phyloP scores from a whole-genome alignment of 441 rosid species.

The Pelargonium cotyledonis region DNA sequence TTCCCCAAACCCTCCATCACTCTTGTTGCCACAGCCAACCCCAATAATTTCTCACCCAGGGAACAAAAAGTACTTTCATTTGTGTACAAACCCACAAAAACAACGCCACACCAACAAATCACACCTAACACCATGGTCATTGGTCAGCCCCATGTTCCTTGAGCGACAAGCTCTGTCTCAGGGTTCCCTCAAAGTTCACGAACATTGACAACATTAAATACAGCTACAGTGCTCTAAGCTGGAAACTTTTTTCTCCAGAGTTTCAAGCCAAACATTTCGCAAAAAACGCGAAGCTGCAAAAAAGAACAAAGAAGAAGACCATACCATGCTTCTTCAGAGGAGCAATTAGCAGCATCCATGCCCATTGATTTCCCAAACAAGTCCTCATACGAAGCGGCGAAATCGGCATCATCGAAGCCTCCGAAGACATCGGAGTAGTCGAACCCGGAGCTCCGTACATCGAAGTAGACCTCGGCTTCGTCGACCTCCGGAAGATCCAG shows the following conservation, averaged over 20 bases:
- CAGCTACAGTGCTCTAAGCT: not conserved
- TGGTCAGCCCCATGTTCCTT: not conserved
- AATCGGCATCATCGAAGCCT: conserved; percentile 47
- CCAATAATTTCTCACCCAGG: too few relatives aligned
- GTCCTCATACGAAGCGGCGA: conserved; percentile 60
- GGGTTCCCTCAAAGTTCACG: not conserved
- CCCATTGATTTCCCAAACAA: conserved; percentile 39
- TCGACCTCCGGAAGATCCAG: conserved; percentile 68
- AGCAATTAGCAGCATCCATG: conserved; percentile 28
- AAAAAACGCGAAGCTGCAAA: too few relatives aligned
- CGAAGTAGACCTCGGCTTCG: conserved; percentile 47
- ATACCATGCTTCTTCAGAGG: conserved; percentile 71
- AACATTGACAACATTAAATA: not conserved
- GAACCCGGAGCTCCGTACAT: conserved; percentile 53
- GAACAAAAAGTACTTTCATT: too few relatives aligned
- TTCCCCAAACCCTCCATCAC: too few relatives aligned
- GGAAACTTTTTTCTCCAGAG: not conserved
- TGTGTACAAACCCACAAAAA: too few relatives aligned
- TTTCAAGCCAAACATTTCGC: not conserved
- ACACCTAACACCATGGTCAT: not conserved
- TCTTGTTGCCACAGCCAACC: too few relatives aligned
- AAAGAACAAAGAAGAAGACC: conserved; percentile 3
- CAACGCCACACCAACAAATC: too few relatives aligned
- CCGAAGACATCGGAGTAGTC: conserved; percentile 81
- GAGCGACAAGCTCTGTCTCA: not conserved